Evolutionary conservation across 192 early-diverging fungal genomes (phyloP).

Genomic region (Funneliformis geosporum): DNA sequence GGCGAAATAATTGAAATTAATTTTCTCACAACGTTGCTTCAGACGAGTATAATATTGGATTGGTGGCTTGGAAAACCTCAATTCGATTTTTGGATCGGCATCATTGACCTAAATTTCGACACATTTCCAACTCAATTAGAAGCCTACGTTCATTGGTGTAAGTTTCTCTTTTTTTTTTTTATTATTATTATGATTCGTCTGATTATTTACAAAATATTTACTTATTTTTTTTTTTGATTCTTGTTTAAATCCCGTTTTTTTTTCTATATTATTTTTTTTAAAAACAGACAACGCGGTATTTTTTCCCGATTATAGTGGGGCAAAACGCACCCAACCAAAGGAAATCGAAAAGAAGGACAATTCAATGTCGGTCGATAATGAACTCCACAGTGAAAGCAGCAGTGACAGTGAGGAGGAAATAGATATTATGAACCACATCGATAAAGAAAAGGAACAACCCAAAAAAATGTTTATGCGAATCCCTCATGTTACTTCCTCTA

Average conservation of each 20-base stretch:
- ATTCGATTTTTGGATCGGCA: slow-evolving; percentile 24
- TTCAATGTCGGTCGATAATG: not conserved
- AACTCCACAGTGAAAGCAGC: not conserved
- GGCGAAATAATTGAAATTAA: not conserved
- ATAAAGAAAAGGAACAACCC: not conserved
- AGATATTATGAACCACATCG: not conserved
- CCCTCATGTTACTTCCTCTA: not conserved
- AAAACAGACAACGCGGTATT: not conserved
- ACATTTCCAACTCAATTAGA: slow-evolving; percentile 19
- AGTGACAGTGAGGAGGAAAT: not conserved
- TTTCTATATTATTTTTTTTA: no score
- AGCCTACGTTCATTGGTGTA: slow-evolving; percentile 23
- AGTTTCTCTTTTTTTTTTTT: not conserved
- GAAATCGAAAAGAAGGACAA: not conserved
- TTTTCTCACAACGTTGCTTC: not conserved
- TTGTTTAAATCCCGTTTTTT: no score
- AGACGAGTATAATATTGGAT: slow-evolving; percentile 9
- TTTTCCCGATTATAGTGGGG: not conserved
- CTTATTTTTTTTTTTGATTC: not conserved
- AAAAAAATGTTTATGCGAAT: not conserved
- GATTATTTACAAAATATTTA: not conserved
- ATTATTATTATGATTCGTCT: not conserved
- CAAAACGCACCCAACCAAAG: not conserved
- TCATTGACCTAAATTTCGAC: slow-evolving; percentile 21
- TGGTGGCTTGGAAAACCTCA: slow-evolving; percentile 23